These are phyloP conservation scores for Mortierella sp. DNA, from an alignment of 371 early-diverging fungal species.

Conservation along the genomic window DNA sequence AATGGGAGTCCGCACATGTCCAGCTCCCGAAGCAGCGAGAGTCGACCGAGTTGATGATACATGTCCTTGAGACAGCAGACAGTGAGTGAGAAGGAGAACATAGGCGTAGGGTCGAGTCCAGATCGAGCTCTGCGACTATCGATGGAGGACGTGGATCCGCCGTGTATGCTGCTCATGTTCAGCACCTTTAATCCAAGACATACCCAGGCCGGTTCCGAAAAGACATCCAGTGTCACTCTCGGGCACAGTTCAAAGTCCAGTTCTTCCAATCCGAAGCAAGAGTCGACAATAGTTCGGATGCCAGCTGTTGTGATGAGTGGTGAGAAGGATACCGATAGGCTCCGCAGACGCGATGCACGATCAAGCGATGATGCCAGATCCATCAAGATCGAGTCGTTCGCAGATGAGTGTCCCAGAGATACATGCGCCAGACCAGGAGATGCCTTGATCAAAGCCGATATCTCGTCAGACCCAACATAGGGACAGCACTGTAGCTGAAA, in stretches of 20 bases:
- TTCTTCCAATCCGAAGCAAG: constrained; percentile 9
- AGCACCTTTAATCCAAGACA: constrained; percentile 15
- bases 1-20: constrained; percentile 14
- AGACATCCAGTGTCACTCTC: background rate
- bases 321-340: background rate
- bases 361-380: constrained; percentile 7
- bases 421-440: constrained; percentile 9
- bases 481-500: constrained; percentile 17
- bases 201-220: constrained; percentile 29
- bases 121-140: background rate
- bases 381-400: background rate
- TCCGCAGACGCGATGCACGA: constrained; percentile 11
- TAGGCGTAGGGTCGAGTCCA: background rate
- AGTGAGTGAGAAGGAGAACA: background rate
- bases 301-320: background rate
- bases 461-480: constrained; percentile 3
- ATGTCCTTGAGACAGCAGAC: background rate
- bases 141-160: background rate
- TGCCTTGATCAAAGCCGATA: constrained; percentile 15
- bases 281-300: constrained; percentile 8
- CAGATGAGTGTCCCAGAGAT: background rate
- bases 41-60: constrained; percentile 28
- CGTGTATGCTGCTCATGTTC: background rate
- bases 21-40: constrained; percentile 12
- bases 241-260: constrained; percentile 16